These are phyloP conservation scores for Aspergillus costaricaensis DNA, from an alignment of 2,329 filamentous ascomycete species.

Conservation along the genomic window DNA sequence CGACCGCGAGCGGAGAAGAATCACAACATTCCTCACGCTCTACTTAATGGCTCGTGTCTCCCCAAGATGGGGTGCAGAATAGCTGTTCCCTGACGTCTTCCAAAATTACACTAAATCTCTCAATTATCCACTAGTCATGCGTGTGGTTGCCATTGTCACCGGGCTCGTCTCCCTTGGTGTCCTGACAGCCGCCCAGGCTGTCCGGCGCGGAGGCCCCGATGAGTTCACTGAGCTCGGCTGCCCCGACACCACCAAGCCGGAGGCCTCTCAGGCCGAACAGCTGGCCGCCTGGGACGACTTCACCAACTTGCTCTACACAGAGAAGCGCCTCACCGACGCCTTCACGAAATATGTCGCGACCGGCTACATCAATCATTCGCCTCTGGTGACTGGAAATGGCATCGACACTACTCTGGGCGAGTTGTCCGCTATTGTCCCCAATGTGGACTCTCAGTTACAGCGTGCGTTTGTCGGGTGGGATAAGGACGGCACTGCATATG, in stretches of 20 bases:
- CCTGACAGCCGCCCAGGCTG: not conserved
- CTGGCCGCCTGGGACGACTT: conserved; percentile 4
- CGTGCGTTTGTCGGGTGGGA: conserved; percentile 6
- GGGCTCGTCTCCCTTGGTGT: not conserved
- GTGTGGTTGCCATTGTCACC: not conserved
- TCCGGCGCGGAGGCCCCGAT: not conserved
- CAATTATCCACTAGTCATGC: not conserved
- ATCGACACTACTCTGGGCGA: not conserved
- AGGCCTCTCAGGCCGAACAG: conserved; percentile 1
- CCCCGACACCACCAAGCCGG: conserved; percentile 4
- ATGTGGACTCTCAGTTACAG: not conserved
- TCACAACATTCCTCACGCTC: not conserved
- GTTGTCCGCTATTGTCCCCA: not conserved
- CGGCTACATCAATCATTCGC: conserved; percentile 9
- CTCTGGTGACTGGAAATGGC: not conserved
- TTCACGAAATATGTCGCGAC: conserved; percentile 2
- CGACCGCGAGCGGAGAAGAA: not conserved
- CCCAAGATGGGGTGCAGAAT: not conserved
- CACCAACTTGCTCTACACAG: not conserved
- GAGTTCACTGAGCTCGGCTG: conserved; percentile 5
- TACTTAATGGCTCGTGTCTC: not conserved
- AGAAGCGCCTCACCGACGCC: not conserved
- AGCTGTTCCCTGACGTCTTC: not conserved
- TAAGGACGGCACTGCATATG: not conserved
- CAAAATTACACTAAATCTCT: too few species aligned